These are phyloP conservation scores for Drechslerella dactyloides DNA, from an alignment of 2,329 filamentous ascomycete species.

Conservation along the genomic window DNA sequence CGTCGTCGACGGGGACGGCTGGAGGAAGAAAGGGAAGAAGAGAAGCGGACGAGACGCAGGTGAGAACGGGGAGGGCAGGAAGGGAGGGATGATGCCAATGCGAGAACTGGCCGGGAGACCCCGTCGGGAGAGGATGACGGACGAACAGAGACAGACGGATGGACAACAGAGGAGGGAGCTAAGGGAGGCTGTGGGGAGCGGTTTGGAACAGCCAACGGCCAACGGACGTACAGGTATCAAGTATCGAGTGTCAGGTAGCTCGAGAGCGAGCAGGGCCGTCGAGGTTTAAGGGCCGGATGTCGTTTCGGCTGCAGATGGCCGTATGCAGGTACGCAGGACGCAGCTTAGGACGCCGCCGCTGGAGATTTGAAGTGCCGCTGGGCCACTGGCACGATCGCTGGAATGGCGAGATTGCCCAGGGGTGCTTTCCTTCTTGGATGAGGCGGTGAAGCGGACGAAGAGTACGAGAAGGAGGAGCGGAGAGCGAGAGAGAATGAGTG, in stretches of 20 bases:
- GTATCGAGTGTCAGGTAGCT: no score
- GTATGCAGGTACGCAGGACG: background rate
- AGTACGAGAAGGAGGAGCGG: slow-evolving; percentile 6
- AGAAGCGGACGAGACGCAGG: background rate
- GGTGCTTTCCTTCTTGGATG: background rate
- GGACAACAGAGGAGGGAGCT: background rate
- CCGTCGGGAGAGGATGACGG: background rate
- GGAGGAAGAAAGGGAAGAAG: slow-evolving; percentile 8
- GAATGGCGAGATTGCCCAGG: background rate
- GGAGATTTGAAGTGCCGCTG: background rate
- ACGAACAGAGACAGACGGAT: no score
- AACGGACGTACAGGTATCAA: background rate
- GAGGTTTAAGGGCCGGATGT: background rate
- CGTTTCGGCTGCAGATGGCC: slow-evolving; percentile 3
- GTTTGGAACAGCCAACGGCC: background rate
- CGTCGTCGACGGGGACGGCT: slow-evolving; percentile 9
- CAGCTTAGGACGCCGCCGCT: background rate
- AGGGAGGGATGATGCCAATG: background rate
- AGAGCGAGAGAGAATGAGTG: background rate
- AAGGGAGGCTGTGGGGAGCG: background rate
- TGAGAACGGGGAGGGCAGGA: background rate
- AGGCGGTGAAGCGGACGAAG: slow-evolving; percentile 33
- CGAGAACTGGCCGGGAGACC: background rate
- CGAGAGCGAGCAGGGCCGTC: no score
- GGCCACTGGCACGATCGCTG: background rate